Conservation (phyloP, 1,139 yeast genomes). For the Blastobotrys malaysiensis region DNA sequence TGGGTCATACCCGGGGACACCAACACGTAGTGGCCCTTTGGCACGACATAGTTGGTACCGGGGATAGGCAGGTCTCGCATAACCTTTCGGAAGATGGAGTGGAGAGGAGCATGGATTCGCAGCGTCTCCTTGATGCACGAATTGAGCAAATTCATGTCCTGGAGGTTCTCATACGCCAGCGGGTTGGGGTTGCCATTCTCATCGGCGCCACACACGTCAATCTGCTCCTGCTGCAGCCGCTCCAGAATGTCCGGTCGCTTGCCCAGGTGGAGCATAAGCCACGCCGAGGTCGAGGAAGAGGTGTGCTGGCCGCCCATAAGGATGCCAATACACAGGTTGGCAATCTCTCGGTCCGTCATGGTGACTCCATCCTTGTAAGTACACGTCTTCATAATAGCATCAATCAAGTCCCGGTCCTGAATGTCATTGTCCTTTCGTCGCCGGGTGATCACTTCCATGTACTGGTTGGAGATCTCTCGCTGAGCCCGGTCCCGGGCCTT, state of each 20-base stretch:
- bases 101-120: slow-evolving; percentile 93
- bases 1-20: slow-evolving; percentile 93
- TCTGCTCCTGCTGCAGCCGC: slow-evolving; percentile 69
- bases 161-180: slow-evolving; percentile 74
- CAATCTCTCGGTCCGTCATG: slow-evolving; percentile 94
- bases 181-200: slow-evolving; percentile 36
- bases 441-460: slow-evolving; percentile 66
- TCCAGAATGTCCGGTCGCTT: slow-evolving; percentile 81
- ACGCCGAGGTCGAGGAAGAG: slow-evolving; percentile 91
- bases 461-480: slow-evolving; percentile 68
- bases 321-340: slow-evolving; percentile 88
- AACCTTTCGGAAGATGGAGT: slow-evolving; percentile 91
- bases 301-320: slow-evolving; percentile 99
- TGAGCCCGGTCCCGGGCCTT: slow-evolving; percentile 85
- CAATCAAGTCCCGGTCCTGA: slow-evolving; percentile 82
- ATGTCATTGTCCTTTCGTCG: slow-evolving; percentile 71
- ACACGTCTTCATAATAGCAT: slow-evolving; percentile 73
- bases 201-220: slow-evolving; percentile 52
- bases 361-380: slow-evolving; percentile 88
- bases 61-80: slow-evolving; percentile 75
- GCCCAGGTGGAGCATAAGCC: slow-evolving; percentile 89
- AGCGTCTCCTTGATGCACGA: slow-evolving; percentile 86
- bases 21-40: slow-evolving; percentile 81
- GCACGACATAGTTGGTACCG: slow-evolving; percentile 73
- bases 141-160: slow-evolving; percentile 73